Percentiles rank a stretch among this genome's conserved stretches.
Conservation (phyloP, 768 basidiomycete genomes). For the Candolleomyces aberdarensis region DNA sequence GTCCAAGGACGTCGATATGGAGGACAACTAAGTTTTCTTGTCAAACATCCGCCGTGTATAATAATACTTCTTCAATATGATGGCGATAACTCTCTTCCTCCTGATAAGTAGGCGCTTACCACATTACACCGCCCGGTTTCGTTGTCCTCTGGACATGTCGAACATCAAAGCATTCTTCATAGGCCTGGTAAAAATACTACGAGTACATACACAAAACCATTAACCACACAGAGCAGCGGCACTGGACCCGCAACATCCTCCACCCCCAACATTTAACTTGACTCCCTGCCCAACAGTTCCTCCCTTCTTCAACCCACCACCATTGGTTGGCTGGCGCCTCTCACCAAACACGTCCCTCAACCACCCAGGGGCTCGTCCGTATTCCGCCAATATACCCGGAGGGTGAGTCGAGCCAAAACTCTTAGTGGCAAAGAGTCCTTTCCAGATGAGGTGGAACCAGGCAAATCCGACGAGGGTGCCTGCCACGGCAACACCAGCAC, state of each 20-base stretch:
- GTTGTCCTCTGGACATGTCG: too few relatives aligned
- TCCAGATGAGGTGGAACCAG: neutral
- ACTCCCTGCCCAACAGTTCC: neutral
- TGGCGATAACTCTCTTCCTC: too few relatives aligned
- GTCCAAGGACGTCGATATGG: constrained; percentile 43
- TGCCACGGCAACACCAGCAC: neutral
- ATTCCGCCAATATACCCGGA: neutral
- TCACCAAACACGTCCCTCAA: neutral
- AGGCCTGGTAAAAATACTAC: too few relatives aligned
- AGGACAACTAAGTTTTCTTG: constrained; percentile 7
- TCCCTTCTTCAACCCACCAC: neutral
- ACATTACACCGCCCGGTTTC: too few relatives aligned
- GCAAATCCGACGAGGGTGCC: neutral
- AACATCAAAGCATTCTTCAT: too few relatives aligned
- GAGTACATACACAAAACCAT: too few relatives aligned
- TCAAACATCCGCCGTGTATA: too few relatives aligned
- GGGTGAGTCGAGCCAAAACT: neutral
- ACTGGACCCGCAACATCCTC: too few relatives aligned
- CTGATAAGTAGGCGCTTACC: too few relatives aligned
- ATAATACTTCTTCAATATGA: too few relatives aligned
- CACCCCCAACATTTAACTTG: neutral
- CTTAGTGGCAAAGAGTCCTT: neutral
- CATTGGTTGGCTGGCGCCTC: neutral
- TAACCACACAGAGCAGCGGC: too few relatives aligned
- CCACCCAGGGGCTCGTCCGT: neutral